Conservation (phyloP, 1,284 basidiomycete species). For the Leccinum angustisporum region DNA sequence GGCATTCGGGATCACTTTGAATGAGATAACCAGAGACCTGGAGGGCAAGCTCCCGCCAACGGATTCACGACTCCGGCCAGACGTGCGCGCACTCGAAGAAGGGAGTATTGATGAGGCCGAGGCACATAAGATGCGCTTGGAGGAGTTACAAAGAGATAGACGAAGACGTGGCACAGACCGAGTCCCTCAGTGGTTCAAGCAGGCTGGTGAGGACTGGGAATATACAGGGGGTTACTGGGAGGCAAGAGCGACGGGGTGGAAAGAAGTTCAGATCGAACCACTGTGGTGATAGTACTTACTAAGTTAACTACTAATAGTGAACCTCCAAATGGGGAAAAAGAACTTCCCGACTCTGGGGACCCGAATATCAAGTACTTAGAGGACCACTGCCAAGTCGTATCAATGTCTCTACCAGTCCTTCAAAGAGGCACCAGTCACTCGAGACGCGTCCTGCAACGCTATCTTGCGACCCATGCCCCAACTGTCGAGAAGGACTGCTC, state of each 20-base stretch:
- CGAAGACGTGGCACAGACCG: slow-evolving; percentile 56
- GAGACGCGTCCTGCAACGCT: slow-evolving; percentile 24
- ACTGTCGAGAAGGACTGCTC: slow-evolving; percentile 65
- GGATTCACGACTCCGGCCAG: slow-evolving; percentile 84
- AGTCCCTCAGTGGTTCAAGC: slow-evolving; percentile 71
- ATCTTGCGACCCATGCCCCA: slow-evolving; percentile 56
- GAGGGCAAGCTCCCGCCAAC: slow-evolving; percentile 73
- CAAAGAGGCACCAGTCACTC: slow-evolving; percentile 14
- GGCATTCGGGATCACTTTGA: slow-evolving; percentile 75
- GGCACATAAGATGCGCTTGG: slow-evolving; percentile 70
- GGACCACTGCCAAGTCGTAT: neutral
- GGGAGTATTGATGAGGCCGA: slow-evolving; percentile 80
- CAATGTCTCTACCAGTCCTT: slow-evolving; percentile 9
- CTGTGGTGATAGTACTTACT: slow-evolving; percentile 55
- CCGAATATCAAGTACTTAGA: neutral
- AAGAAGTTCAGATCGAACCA: slow-evolving; percentile 43
- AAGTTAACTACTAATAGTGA: neutral
- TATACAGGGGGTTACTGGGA: slow-evolving; percentile 87
- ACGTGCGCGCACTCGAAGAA: slow-evolving; percentile 84
- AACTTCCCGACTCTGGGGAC: neutral
- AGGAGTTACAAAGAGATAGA: slow-evolving; percentile 72
- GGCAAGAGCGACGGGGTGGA: slow-evolving; percentile 63
- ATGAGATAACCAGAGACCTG: slow-evolving; percentile 77
- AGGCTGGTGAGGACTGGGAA: slow-evolving; percentile 69
- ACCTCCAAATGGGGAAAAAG: slow-evolving; percentile 15